phyloP scores from a whole-genome alignment of 1,139 yeast genomes.

The Geotrichum candidum region DNA sequence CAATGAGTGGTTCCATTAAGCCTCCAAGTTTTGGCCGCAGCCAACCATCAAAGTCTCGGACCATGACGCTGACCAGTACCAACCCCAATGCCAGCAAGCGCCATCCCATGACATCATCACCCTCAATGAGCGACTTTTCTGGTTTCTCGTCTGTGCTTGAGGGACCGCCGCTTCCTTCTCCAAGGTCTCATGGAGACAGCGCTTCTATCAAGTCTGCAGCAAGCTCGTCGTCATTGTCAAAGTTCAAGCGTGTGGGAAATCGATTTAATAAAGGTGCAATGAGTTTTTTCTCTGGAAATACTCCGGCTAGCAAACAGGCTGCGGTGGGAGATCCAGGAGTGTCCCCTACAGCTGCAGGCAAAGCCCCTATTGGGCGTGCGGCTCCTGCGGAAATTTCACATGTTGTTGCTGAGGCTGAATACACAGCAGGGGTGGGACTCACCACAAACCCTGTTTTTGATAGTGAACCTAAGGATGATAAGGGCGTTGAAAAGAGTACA shows the following conservation, averaged over 20 bases:
- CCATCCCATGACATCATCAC: background rate
- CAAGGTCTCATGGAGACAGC: slow-evolving; percentile 19
- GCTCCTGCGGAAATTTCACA: slow-evolving; percentile 24
- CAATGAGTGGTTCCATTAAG: slow-evolving; percentile 2
- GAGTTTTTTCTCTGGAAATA: background rate
- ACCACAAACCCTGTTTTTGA: background rate
- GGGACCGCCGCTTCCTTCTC: slow-evolving; percentile 5
- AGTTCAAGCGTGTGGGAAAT: slow-evolving; percentile 22
- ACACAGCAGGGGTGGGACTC: background rate
- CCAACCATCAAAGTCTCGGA: background rate
- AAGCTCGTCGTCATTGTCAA: slow-evolving; percentile 29
- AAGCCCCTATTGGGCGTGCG: background rate
- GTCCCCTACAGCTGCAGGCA: background rate
- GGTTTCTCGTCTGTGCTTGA: background rate
- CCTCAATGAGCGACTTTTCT: background rate
- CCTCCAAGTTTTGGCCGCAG: background rate
- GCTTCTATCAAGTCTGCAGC: slow-evolving; percentile 25
- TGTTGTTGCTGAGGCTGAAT: slow-evolving; percentile 25
- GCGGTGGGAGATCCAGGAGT: background rate
- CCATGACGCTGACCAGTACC: background rate
- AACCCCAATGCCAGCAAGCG: background rate
- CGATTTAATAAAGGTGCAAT: slow-evolving; percentile 16
- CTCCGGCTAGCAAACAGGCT: background rate
- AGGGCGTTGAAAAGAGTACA: background rate
- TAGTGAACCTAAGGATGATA: background rate